phyloP scores from a whole-genome alignment of 2,329 filamentous ascomycete species.

The Penicillium hesseltinei region DNA sequence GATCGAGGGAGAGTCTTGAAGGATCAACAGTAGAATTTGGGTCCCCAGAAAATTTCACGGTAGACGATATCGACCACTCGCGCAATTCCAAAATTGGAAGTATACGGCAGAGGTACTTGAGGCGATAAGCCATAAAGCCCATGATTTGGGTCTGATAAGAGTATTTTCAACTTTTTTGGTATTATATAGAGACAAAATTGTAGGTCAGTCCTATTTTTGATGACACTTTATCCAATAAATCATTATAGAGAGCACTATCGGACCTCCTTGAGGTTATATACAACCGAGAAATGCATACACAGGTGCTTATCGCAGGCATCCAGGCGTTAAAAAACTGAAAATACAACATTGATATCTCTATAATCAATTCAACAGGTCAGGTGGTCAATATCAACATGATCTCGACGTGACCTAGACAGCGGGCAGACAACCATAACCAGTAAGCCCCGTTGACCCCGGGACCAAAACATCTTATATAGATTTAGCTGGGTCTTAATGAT shows the following conservation, averaged over 20 bases:
- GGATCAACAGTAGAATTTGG: constrained; percentile 2
- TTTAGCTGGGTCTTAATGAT: no score
- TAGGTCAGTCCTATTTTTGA: neutral
- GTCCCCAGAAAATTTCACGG: constrained; percentile 28
- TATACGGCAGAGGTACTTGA: neutral
- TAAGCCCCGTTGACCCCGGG: neutral
- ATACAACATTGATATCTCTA: neutral
- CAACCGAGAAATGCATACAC: neutral
- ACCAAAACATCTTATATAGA: neutral
- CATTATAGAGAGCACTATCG: neutral
- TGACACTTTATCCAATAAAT: neutral
- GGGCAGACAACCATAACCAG: neutral
- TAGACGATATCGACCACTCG: neutral
- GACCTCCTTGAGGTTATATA: no score
- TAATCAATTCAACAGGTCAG: neutral
- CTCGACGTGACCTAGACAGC: neutral
- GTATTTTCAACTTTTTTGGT: no score
- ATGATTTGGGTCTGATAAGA: neutral
- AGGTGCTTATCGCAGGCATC: neutral
- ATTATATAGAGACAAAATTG: neutral
- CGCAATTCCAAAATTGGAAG: neutral
- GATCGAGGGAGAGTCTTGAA: neutral
- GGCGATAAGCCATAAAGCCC: neutral
- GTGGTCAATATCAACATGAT: neutral
- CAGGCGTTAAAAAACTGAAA: no score